A percentile compares a stretch with the other conserved stretches of the same genome.
Evolutionary conservation across 2,329 filamentous ascomycete genomes (phyloP).

Genomic region (Tolypocladium guangdongense): DNA sequence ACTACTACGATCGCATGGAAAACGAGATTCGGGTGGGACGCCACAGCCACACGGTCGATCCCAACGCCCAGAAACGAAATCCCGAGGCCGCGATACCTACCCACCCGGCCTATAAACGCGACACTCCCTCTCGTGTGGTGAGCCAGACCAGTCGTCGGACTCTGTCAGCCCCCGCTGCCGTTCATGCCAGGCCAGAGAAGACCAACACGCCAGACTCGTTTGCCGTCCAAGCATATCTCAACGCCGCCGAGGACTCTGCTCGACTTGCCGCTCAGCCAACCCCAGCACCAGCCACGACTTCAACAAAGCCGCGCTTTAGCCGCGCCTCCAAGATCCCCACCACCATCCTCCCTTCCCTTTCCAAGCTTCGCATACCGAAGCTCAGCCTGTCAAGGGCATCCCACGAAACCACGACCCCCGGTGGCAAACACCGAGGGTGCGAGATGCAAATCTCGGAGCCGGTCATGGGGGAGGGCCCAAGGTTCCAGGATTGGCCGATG

Average conservation of each 20-base stretch:
- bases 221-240: constrained; percentile 25
- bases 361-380: constrained; percentile 27
- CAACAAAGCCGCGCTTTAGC: not conserved
- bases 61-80: too few species aligned
- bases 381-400: constrained; percentile 6
- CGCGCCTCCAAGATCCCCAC: constrained; percentile 18
- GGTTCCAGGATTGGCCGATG: constrained; percentile 15
- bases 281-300: too few species aligned
- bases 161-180: constrained; percentile 2
- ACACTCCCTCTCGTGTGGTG: not conserved
- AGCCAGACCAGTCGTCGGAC: not conserved
- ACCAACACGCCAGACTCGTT: constrained; percentile 20
- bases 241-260: constrained; percentile 15
- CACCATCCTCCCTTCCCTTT: constrained; percentile 25
- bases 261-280: constrained; percentile 5
- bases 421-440: constrained; percentile 11
- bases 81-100: constrained; percentile 29
- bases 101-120: constrained; percentile 33
- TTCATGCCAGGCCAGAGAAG: constrained; percentile 5
- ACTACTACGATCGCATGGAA: constrained; percentile 30
- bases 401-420: constrained; percentile 9
- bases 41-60: too few species aligned
- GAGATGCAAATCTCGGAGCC: constrained; percentile 20
- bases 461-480: constrained; percentile 11
- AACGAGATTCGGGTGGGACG: constrained; percentile 14